phyloP scores from a whole-genome alignment of 2,329 filamentous ascomycete species.

The Beauveria bassiana region DNA sequence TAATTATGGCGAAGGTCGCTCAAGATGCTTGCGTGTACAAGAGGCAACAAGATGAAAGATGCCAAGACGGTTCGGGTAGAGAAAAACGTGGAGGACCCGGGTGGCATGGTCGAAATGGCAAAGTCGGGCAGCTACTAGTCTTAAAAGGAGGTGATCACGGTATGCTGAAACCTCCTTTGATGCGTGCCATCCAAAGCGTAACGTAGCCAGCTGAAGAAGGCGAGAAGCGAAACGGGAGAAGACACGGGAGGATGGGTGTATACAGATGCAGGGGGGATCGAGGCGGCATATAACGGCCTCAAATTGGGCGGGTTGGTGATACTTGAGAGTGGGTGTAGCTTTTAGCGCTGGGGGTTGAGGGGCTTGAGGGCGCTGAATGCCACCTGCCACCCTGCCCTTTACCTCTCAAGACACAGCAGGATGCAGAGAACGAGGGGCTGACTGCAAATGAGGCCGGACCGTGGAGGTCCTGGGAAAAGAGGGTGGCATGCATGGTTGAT shows the following conservation, averaged over 20 bases:
- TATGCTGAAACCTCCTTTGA: slow-evolving; percentile 35
- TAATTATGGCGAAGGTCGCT: slow-evolving; percentile 13
- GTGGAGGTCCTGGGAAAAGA: neutral
- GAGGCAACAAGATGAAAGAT: slow-evolving; percentile 20
- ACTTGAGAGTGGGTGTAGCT: slow-evolving; percentile 1
- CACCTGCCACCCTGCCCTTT: neutral
- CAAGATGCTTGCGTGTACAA: slow-evolving; percentile 22
- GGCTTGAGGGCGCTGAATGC: neutral
- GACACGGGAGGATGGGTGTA: neutral
- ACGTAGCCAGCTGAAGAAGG: neutral
- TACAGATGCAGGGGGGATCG: neutral
- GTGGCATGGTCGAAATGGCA: slow-evolving; percentile 34
- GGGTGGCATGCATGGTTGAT: neutral
- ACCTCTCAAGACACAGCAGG: neutral
- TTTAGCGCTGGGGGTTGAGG: neutral
- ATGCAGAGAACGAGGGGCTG: neutral
- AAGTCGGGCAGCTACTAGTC: slow-evolving; percentile 17
- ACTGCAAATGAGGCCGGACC: neutral
- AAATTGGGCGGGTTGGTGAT: slow-evolving; percentile 6
- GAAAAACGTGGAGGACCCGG: slow-evolving; percentile 21
- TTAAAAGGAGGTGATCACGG: slow-evolving; percentile 25
- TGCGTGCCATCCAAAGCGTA: slow-evolving; percentile 19
- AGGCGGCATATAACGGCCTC: slow-evolving; percentile 3
- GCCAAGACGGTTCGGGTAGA: slow-evolving; percentile 20
- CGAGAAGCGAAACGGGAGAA: neutral